Conservation (phyloP, 2,329 filamentous ascomycete genomes). For the Torrubiellomyces zombiae region DNA sequence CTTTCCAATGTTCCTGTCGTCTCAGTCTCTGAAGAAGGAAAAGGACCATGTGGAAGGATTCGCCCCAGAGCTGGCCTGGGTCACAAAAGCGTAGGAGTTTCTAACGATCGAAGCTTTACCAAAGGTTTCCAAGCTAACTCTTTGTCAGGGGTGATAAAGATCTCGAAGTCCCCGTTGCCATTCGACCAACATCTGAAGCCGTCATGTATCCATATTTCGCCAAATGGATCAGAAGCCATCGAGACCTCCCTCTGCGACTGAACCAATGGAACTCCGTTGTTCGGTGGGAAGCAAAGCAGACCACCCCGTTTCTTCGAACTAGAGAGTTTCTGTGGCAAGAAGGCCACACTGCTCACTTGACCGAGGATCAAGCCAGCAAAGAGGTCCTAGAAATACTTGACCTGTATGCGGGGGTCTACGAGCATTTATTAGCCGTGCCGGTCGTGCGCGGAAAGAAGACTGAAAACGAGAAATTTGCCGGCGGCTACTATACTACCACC, state of each 20-base stretch:
- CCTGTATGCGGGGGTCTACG: constrained; percentile 80
- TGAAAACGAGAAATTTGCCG: constrained; percentile 95
- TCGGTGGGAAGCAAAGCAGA: constrained; percentile 94
- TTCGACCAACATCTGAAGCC: constrained; percentile 52
- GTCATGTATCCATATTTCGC: constrained; percentile 95
- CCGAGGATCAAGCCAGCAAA: constrained; percentile 59
- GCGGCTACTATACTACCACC: constrained; percentile 90
- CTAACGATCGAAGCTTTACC: neutral
- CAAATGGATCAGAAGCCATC: constrained; percentile 92
- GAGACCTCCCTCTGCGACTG: constrained; percentile 81
- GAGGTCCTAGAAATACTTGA: constrained; percentile 91
- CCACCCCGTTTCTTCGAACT: constrained; percentile 71
- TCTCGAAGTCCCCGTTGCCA: constrained; percentile 62
- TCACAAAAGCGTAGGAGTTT: constrained; percentile 55
- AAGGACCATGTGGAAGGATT: constrained; percentile 99
- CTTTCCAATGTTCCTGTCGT: constrained; percentile 89
- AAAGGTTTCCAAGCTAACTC: constrained; percentile 1
- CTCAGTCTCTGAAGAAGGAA: constrained; percentile 73
- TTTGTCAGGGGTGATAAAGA: constrained; percentile 66
- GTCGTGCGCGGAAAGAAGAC: constrained; percentile 92
- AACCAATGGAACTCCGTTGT: constrained; percentile 96
- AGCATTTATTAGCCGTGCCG: constrained; percentile 83
- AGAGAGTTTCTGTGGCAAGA: constrained; percentile 98
- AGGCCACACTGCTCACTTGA: constrained; percentile 80
- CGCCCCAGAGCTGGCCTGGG: constrained; percentile 80